Base-by-base conservation (phyloP, 1,284 basidiomycete species). In the Termitomyces sp. region DNA sequence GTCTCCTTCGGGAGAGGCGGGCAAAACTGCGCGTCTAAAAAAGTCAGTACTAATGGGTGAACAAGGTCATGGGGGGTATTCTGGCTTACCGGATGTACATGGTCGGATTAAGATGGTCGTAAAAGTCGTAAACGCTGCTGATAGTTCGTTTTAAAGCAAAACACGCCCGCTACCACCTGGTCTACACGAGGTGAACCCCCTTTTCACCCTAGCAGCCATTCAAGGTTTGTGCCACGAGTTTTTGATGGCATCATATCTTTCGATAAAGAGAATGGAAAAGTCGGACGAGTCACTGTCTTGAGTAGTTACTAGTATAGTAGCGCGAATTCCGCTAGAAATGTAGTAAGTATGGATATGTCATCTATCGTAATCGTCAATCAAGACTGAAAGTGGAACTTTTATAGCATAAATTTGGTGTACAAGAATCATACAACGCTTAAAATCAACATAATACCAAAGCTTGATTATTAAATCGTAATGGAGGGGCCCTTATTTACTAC, bases 1-100 rank as follows among this genome's bases (percentile, higher is more conserved):
- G 45, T 58, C 56, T 44, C 30, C 28, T 41, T 56, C 56, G 19
- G 54, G 26, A 21, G 56, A 33, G 33, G 42, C 56, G 21, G 56
- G 47, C 43, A 56, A 42, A 42, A 45, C 58, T 55, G 54, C 56
- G 39, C 55, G 58, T 56, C 59, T 58, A 24, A 6, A 13, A 44
- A 10, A 47, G 33, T 52, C 21, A 38, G 39, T 55, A 56, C 45
- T 36, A 19, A 26, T 19, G 21, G 21, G 31, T 26, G 21, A 36
- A 42, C 21, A 42, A 47, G 17, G 31, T 42, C 40, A 40, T 30
- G 15, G 38, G 15, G 38, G 17, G 12, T 33, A 40, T 24, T 40
- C 36, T 15, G 40, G 50, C 56, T 56, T 53, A 61, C 60, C 46
- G 56, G n/a, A 56, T 49, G 41, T 51, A 28, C 60, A 61, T 59